Evolutionary conservation across 768 basidiomycete genomes (phyloP), one percentile per base, ranked within the genome.

Genomic region (Holtermannia corniformis): DNA sequence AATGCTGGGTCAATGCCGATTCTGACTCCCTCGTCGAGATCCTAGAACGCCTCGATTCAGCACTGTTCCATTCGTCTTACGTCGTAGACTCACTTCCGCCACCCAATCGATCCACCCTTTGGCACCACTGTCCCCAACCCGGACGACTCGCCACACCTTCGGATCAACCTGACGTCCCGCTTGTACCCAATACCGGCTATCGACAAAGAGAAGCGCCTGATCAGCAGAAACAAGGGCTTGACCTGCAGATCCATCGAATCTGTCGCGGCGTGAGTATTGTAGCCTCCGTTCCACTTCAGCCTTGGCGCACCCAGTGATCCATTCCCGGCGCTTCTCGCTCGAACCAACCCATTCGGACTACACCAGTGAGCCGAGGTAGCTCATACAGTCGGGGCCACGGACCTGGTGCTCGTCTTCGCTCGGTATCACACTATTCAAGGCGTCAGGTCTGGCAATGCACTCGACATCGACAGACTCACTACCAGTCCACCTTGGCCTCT

Each of bases 1-100:
- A 89, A 84, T 14, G 86, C 81, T 2, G 87, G 84, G 69, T 93
- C 90, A 50, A 92, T 78, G 12, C 89, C 90, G 46, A 92, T 80
- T 61, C 80, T 76, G 23, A 77, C 67, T 41, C 75, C 75, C 47
- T 67, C 69, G 24, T 47, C 70, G 44, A 46, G 68, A 62, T 63
- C 32, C 32, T n/a, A n/a, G n/a, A n/a, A n/a, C n/a, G n/a, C n/a
- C n/a, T n/a, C n/a, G n/a, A n/a, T n/a, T n/a, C n/a, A n/a, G n/a
- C n/a, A n/a, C n/a, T n/a, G n/a, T n/a, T n/a, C n/a, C 16, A 37
- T 16, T 37, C 7, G 32, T 37, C 7, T 7, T 16, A 37, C 32
- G 7, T 37, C 32, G 16, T 7, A 37, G n/a, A 37, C 32, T 7
- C 32, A 37, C 32, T 16, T 37, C 32, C 16, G 32, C 32, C 10